These are phyloP conservation scores for Sideroxylon spinosum DNA, from an alignment of 179 eudicot genomes.

Conservation along the genomic window DNA sequence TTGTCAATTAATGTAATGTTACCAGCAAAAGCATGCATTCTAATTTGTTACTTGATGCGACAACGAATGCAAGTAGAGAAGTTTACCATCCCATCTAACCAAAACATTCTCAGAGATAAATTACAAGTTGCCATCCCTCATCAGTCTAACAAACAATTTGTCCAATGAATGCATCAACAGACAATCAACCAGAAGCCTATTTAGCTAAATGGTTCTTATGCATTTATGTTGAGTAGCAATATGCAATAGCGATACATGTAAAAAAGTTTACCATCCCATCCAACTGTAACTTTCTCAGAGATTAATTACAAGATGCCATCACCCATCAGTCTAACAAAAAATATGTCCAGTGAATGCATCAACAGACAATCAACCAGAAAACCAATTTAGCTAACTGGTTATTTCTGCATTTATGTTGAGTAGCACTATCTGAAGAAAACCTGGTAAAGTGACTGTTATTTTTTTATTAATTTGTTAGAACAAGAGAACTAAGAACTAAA, in stretches of 20 bases:
- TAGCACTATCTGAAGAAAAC: not conserved
- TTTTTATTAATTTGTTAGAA: too few species aligned
- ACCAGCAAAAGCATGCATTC: not conserved
- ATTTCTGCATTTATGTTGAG: too few species aligned
- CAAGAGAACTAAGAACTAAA: too few species aligned
- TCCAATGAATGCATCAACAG: conserved; percentile 2
- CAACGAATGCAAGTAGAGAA: not conserved
- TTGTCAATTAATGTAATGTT: not conserved
- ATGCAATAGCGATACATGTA: not conserved
- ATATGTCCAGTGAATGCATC: not conserved
- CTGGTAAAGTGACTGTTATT: too few species aligned
- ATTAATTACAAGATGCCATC: not conserved
- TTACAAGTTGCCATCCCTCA: not conserved
- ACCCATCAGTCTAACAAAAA: not conserved
- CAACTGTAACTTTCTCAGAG: not conserved
- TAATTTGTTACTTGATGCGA: not conserved
- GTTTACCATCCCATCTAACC: not conserved
- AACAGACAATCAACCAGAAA: not conserved
- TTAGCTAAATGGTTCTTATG: too few species aligned
- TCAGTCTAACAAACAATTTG: not conserved
- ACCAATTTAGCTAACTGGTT: not conserved
- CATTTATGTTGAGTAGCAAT: too few species aligned
- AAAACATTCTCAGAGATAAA: not conserved
- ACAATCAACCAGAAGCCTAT: not conserved
- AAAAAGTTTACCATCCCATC: not conserved